A percentile compares a stretch with the other conserved stretches of the same genome.
phyloP scores from a whole-genome alignment of 1,284 basidiomycete genomes.

The Sanghuangporus baumii region DNA sequence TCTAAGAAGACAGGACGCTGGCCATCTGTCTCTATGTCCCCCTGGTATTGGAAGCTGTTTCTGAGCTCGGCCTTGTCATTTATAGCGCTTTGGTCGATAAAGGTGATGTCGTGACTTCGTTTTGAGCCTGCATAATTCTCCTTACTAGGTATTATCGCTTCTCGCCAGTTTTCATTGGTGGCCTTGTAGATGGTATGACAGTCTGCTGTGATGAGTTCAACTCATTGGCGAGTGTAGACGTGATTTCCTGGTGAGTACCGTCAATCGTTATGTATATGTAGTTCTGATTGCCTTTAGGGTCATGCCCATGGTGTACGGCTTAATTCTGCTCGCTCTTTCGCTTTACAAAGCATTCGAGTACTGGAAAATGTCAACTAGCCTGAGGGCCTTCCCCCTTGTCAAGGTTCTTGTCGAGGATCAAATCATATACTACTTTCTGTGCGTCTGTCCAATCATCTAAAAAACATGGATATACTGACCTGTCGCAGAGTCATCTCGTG shows the following conservation, averaged over 20 bases:
- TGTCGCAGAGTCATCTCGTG: not conserved
- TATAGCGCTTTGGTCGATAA: not conserved
- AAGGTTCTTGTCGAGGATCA: conserved; percentile 4
- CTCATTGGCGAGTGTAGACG: not conserved
- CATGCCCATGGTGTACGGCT: not conserved
- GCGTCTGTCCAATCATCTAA: not conserved
- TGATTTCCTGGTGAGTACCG: not conserved
- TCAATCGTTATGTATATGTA: not conserved
- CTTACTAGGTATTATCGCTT: not conserved
- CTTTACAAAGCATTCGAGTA: not conserved
- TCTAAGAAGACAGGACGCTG: not conserved
- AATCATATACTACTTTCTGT: not conserved
- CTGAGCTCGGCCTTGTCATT: not conserved
- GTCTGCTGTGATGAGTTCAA: not conserved
- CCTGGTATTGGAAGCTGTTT: not conserved
- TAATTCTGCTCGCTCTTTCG: not conserved
- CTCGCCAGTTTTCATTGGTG: not conserved
- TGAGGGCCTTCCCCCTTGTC: not conserved
- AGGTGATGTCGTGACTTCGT: not conserved
- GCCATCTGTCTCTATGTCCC: not conserved
- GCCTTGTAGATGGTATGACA: not conserved
- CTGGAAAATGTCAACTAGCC: not conserved
- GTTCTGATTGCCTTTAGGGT: not conserved
- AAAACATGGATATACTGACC: not conserved
- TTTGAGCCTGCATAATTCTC: no score